A percentile compares a stretch with the other conserved stretches of the same genome.
Evolutionary conservation across 768 basidiomycete genomes (phyloP).

Genomic region (Gelatoporia subvermispora): DNA sequence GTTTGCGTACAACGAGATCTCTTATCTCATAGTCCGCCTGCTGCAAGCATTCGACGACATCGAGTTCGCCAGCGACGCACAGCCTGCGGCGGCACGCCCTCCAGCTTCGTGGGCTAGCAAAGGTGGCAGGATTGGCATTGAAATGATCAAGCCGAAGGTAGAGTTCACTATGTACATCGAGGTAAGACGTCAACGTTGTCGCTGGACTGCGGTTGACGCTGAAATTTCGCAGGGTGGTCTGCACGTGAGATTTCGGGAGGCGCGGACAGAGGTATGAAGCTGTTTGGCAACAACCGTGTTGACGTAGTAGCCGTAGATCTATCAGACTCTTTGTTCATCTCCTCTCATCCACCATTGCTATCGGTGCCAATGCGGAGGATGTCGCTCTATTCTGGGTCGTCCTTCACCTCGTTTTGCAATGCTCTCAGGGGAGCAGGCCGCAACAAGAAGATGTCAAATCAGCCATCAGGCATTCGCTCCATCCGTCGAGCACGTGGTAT

Average conservation of each 20-base stretch:
- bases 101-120: constrained; percentile 29
- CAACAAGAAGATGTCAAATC: too few relatives aligned
- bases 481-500: too few relatives aligned
- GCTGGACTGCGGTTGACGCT: too few relatives aligned
- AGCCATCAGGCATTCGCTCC: too few relatives aligned
- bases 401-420: too few relatives aligned
- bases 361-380: too few relatives aligned
- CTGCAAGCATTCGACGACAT: constrained; percentile 44
- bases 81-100: constrained; percentile 22
- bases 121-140: constrained; percentile 43
- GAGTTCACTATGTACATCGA: constrained; percentile 40
- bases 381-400: too few relatives aligned
- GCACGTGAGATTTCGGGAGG: constrained; percentile 41
- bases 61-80: constrained; percentile 33
- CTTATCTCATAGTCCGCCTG: constrained; percentile 48
- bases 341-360: too few relatives aligned
- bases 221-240: constrained; percentile 40
- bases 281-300: too few relatives aligned
- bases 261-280: background rate
- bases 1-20: constrained; percentile 53
- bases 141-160: constrained; percentile 46
- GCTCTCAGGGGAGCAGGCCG: too few relatives aligned
- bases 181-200: constrained; percentile 17
- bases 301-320: too few relatives aligned
- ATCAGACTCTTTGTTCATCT: too few relatives aligned